These are phyloP conservation scores for Sporisorium graminicola DNA, from an alignment of 1,284 basidiomycete species.

Conservation along the genomic window DNA sequence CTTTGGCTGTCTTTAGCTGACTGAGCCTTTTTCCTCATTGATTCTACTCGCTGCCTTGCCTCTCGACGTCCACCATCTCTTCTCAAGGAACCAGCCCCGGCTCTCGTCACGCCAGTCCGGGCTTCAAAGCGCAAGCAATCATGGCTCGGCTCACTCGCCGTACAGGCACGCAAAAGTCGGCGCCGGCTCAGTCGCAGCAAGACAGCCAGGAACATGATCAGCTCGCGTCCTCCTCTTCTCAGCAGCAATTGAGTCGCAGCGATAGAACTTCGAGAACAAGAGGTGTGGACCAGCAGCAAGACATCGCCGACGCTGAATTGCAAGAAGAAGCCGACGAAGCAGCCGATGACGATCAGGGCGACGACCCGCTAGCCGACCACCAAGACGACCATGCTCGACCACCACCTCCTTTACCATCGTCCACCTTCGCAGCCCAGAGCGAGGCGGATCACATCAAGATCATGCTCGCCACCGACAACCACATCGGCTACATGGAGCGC, in stretches of 20 bases:
- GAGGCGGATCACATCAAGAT: slow-evolving; percentile 56
- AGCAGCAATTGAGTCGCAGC: neutral
- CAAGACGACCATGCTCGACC: slow-evolving; percentile 4
- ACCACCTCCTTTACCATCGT: slow-evolving; percentile 21
- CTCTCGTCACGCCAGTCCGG: no score
- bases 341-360: neutral
- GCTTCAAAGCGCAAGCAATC: neutral
- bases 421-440: slow-evolving; percentile 34
- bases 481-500: slow-evolving; percentile 90
- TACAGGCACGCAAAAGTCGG: slow-evolving; percentile 26
- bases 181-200: slow-evolving; percentile 15
- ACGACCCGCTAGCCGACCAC: slow-evolving; percentile 14
- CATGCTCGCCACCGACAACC: slow-evolving; percentile 67
- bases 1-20: slow-evolving; percentile 5
- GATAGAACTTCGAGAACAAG: neutral
- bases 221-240: slow-evolving; percentile 15
- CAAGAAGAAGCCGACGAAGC: neutral
- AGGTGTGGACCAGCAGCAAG: neutral
- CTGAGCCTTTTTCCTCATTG: slow-evolving; percentile 13
- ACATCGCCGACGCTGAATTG: slow-evolving; percentile 3
- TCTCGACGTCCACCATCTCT: slow-evolving; percentile 1
- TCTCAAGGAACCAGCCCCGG: no score
- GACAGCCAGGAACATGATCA: slow-evolving; percentile 19
- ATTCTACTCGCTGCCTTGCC: neutral
- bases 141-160: slow-evolving; percentile 41